These are phyloP conservation scores for Thinopyrum elongatum DNA, from an alignment of 176 grass and related monocot species.

Conservation along the genomic window DNA sequence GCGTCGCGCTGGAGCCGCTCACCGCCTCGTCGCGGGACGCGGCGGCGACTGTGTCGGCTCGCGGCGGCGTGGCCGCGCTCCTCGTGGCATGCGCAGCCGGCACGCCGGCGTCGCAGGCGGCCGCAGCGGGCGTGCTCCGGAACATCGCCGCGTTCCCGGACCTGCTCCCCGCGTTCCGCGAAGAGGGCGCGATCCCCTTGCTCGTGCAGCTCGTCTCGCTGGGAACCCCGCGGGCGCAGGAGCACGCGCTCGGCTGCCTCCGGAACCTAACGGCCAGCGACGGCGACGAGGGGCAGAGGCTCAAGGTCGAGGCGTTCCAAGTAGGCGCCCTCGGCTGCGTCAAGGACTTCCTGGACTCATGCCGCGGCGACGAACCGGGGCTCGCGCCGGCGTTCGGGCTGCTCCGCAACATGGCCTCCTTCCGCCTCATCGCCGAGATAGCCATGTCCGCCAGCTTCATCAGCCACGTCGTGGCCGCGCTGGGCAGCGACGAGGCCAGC, in stretches of 20 bases:
- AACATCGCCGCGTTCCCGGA: slow-evolving; percentile 58
- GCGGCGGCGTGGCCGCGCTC: slow-evolving; percentile 66
- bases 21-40: slow-evolving; percentile 53
- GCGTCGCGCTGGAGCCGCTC: slow-evolving; percentile 45
- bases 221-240: slow-evolving; percentile 57
- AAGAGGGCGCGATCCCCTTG: slow-evolving; percentile 50
- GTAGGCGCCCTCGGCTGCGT: slow-evolving; percentile 60
- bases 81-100: slow-evolving; percentile 51
- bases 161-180: slow-evolving; percentile 51
- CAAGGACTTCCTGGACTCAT: slow-evolving; percentile 59
- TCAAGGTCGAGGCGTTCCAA: slow-evolving; percentile 76
- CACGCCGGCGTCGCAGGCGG: slow-evolving; percentile 59
- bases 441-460: slow-evolving; percentile 35
- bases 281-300: slow-evolving; percentile 48
- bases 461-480: slow-evolving; percentile 36
- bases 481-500: slow-evolving; percentile 24
- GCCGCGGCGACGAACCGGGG: slow-evolving; percentile 33
- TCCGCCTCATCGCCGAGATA: slow-evolving; percentile 75
- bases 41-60: slow-evolving; percentile 37
- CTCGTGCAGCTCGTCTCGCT: slow-evolving; percentile 57
- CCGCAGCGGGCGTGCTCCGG: slow-evolving; percentile 56
- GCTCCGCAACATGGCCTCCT: slow-evolving; percentile 62
- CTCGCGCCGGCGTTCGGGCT: slow-evolving; percentile 64
- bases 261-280: slow-evolving; percentile 49
- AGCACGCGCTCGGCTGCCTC: slow-evolving; percentile 66